Evolutionary conservation across 2,329 filamentous ascomycete genomes (phyloP), one percentile per base, ranked within the genome.

Genomic region (Fonsecaea erecta): DNA sequence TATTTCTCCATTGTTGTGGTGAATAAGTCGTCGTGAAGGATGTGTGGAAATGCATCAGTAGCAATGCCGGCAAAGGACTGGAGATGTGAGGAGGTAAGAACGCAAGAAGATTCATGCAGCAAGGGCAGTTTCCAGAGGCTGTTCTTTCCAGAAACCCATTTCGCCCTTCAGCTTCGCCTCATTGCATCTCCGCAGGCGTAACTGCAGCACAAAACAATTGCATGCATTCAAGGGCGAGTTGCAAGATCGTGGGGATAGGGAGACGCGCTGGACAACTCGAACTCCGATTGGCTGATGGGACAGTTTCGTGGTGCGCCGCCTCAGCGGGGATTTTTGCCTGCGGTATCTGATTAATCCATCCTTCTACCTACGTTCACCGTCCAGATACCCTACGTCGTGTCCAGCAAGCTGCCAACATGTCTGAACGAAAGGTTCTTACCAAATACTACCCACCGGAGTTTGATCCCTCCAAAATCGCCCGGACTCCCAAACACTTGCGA

Each of bases 381-480:
- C 32, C 24, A 43, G 12, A 14, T 28, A 46, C 24, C 16, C 8
- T 9, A n/a, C 46, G 12, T 60, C 48, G 24, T 14, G 1, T 28
- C n/a, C 18, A 16, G 14, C 34, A 30, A 30, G 35, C 60, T 46
- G 14, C 30, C 80, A 81, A 71, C 73, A 95, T 95, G 92, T 93
- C 91, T 71, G 92, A 96, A 81, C 88, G 91, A 74, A 95, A 95
- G 80, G 91, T 94, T 55, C 83, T 93, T 67, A 82, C 79, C 67
- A 86, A 87, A 75, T 86, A 86, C 71, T 76, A 72, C 63, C 79
- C 90, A 78, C 82, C 89, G 3, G 92, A 98, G 77, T 99, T 98
- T 78, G 95, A 99, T 78, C 94, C 94, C 12, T 88, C 88, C 28
- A 88, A 90, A 73, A 86, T 98, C 78, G 84, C 85, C 28, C 88